Conservation (phyloP, 192 early-diverging fungal genomes). For the Irineochytrium annulatum region DNA sequence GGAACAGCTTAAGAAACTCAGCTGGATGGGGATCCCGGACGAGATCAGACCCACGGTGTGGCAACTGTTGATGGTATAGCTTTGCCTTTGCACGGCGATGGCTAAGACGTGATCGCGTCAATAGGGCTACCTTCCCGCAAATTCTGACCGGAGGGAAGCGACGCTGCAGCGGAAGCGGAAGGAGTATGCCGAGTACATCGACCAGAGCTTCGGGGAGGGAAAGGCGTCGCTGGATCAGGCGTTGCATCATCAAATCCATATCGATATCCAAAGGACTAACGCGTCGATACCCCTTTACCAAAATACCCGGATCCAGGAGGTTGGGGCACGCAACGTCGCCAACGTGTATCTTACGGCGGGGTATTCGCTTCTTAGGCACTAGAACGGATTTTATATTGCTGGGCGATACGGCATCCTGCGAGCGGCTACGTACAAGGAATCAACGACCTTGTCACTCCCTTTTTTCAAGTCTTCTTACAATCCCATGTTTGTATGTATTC, state of each 20-base stretch:
- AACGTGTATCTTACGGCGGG: neutral
- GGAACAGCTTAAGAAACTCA: constrained; percentile 70
- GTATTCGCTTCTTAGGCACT: constrained; percentile 55
- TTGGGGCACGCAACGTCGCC: constrained; percentile 18
- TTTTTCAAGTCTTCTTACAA: constrained; percentile 87
- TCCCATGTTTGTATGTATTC: constrained; percentile 55
- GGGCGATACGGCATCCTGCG: constrained; percentile 98
- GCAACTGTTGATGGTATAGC: constrained; percentile 80
- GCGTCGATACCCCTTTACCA: constrained; percentile 85
- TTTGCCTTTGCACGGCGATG: neutral
- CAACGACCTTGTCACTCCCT: constrained; percentile 95
- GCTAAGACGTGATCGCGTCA: neutral
- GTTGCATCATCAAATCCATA: constrained; percentile 93
- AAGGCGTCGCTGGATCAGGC: constrained; percentile 74
- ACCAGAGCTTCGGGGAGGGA: constrained; percentile 77
- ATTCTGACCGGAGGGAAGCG: constrained; percentile 73
- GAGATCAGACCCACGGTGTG: constrained; percentile 83
- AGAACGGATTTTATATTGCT: constrained; percentile 90
- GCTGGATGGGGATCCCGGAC: constrained; percentile 91
- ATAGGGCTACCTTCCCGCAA: constrained; percentile 85
- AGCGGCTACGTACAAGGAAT: constrained; percentile 99
- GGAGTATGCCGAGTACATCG: constrained; percentile 86
- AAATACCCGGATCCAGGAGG: constrained; percentile 72
- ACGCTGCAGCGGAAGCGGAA: constrained; percentile 85
- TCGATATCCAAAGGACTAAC: constrained; percentile 90